Percentiles rank a stretch among this genome's conserved stretches.
These are phyloP conservation scores for Karstenula rhodostoma DNA, from an alignment of 2,329 filamentous ascomycete genomes.

Conservation along the genomic window DNA sequence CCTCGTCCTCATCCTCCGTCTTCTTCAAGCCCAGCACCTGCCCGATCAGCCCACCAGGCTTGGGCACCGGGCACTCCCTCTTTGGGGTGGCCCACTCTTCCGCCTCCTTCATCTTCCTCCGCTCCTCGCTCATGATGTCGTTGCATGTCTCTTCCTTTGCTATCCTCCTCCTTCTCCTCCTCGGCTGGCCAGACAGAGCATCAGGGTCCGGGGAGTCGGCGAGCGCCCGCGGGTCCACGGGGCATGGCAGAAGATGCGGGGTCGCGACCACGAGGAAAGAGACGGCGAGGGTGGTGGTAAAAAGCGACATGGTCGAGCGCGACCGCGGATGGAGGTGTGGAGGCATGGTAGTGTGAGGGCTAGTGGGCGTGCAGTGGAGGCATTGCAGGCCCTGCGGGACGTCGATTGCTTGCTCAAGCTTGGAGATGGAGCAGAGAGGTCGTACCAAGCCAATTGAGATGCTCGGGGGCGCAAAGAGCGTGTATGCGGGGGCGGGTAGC, in stretches of 20 bases:
- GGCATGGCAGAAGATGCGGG: slow-evolving; percentile 90
- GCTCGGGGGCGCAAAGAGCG: slow-evolving; percentile 27
- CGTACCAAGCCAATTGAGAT: slow-evolving; percentile 44
- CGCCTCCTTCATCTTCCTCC: slow-evolving; percentile 20
- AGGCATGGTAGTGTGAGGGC: slow-evolving; percentile 65
- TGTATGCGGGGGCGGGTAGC: slow-evolving; percentile 27
- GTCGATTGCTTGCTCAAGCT: slow-evolving; percentile 25
- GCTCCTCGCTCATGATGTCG: slow-evolving; percentile 33
- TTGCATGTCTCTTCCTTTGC: slow-evolving; percentile 34
- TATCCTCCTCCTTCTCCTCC: slow-evolving; percentile 50
- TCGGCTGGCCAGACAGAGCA: slow-evolving; percentile 32
- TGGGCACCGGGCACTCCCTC: slow-evolving; percentile 90
- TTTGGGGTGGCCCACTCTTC: slow-evolving; percentile 44
- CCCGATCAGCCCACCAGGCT: slow-evolving; percentile 81
- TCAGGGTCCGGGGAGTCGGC: slow-evolving; percentile 68
- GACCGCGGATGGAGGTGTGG: slow-evolving; percentile 91
- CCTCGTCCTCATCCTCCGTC: slow-evolving; percentile 31
- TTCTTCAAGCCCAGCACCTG: slow-evolving; percentile 75
- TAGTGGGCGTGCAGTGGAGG: slow-evolving; percentile 32
- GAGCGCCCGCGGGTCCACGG: slow-evolving; percentile 76
- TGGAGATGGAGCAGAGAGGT: not conserved
- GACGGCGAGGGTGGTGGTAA: slow-evolving; percentile 88
- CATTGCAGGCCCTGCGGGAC: slow-evolving; percentile 36
- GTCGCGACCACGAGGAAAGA: slow-evolving; percentile 92
- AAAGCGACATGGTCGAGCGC: slow-evolving; percentile 90